These are phyloP conservation scores for Silene conica DNA, from an alignment of 148 eudicot species.

Conservation along the genomic window DNA sequence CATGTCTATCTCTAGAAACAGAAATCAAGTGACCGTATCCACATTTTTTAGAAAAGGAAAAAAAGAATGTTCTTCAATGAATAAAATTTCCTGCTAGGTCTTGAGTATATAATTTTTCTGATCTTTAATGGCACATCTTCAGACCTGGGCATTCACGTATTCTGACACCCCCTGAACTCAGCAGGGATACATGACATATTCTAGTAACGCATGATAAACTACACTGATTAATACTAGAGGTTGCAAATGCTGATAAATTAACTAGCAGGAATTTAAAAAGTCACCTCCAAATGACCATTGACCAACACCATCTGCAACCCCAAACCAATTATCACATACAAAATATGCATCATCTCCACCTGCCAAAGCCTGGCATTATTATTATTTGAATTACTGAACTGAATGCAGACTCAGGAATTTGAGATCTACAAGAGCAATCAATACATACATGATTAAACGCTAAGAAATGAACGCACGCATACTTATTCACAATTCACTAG, in stretches of 20 bases:
- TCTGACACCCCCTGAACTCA: background rate
- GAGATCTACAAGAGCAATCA: background rate
- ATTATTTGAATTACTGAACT: constrained; percentile 54
- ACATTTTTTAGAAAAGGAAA: background rate
- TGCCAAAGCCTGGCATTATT: constrained; percentile 95
- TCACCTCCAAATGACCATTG: constrained; percentile 87
- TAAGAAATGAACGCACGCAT: background rate
- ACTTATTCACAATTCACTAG: background rate
- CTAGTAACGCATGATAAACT: background rate
- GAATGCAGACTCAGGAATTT: constrained; percentile 15
- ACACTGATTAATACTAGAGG: background rate
- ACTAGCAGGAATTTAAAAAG: constrained; percentile 1
- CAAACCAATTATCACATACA: constrained; percentile 59
- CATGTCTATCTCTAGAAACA: background rate
- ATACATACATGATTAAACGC: background rate
- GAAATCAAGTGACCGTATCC: background rate
- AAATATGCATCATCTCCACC: constrained; percentile 89
- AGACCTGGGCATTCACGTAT: background rate
- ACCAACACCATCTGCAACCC: constrained; percentile 85
- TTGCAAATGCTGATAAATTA: background rate
- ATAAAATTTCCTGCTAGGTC: no score
- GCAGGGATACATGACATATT: background rate
- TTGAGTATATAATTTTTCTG: no score
- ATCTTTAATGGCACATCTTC: background rate
- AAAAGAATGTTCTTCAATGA: background rate